These are phyloP conservation scores for Paxillus ammoniavirescens DNA, from an alignment of 768 basidiomycete species.

Conservation along the genomic window DNA sequence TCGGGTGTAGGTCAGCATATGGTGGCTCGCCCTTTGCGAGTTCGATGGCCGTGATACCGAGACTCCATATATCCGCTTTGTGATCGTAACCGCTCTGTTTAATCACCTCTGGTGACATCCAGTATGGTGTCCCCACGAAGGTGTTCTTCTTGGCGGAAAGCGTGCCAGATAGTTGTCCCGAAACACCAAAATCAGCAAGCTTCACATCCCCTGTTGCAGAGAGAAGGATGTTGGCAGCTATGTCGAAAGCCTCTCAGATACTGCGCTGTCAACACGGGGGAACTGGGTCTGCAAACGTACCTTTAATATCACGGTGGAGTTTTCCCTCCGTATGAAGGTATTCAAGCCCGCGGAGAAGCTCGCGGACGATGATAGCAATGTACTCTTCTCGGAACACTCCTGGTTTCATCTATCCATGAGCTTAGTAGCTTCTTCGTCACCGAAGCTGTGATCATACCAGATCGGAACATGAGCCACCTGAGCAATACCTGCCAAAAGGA, in stretches of 20 bases:
- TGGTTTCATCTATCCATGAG: conserved; percentile 82
- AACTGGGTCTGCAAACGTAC: conserved; percentile 37
- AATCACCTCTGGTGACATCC: conserved; percentile 99
- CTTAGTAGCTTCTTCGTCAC: conserved; percentile 6
- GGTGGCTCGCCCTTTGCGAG: conserved; percentile 97
- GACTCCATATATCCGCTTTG: conserved; percentile 98
- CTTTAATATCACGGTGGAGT: conserved; percentile 99
- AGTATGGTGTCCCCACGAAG: conserved; percentile 96
- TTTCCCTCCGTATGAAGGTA: conserved; percentile 97
- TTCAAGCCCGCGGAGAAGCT: conserved; percentile 88
- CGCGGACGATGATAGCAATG: conserved; percentile 94
- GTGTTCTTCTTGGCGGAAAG: conserved; percentile 96
- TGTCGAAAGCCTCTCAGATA: background rate
- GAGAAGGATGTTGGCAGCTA: conserved; percentile 92
- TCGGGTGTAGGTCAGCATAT: conserved; percentile 96
- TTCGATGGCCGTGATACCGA: conserved; percentile 97
- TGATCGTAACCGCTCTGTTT: conserved; percentile 99
- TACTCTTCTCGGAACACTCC: conserved; percentile 98
- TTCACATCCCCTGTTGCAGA: conserved; percentile 95
- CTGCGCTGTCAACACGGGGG: background rate
- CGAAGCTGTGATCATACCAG: conserved; percentile 53
- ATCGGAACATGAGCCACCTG: conserved; percentile 97
- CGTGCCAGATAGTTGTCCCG: conserved; percentile 92
- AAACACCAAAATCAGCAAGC: conserved; percentile 97
- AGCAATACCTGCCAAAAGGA: conserved; percentile 71